These are phyloP conservation scores for Phanerochaete carnosa DNA, from an alignment of 768 basidiomycete genomes.

Conservation along the genomic window DNA sequence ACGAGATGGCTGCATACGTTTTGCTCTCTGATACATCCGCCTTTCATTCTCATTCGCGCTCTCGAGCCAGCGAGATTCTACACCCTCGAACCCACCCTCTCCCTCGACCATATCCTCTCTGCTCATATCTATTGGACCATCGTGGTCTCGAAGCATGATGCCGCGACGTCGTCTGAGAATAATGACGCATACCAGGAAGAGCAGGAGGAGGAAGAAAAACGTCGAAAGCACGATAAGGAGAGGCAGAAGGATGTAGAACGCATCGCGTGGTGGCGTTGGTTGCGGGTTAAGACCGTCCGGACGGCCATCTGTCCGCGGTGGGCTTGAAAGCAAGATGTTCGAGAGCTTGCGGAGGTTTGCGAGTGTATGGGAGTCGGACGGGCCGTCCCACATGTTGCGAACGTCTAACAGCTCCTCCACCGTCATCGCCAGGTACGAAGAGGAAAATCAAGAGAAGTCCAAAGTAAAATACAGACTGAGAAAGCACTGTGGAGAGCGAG, in stretches of 20 bases:
- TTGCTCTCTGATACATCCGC: conserved; percentile 77
- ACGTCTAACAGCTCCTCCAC: conserved; percentile 8
- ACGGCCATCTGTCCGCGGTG: conserved; percentile 10
- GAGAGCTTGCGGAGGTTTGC: neutral
- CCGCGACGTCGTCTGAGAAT: conserved; percentile 75
- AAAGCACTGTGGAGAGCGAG: conserved; percentile 3
- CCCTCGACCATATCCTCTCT: conserved; percentile 86
- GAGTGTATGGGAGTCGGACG: conserved; percentile 11
- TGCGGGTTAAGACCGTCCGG: neutral
- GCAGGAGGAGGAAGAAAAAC: conserved; percentile 86
- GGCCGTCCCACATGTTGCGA: conserved; percentile 13
- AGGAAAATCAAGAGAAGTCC: neutral
- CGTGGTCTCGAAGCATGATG: conserved; percentile 78
- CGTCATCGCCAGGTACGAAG: conserved; percentile 7
- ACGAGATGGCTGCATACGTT: conserved; percentile 53
- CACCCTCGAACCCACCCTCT: conserved; percentile 89
- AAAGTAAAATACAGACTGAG: conserved; percentile 1
- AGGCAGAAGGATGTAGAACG: conserved; percentile 85
- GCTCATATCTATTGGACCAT: conserved; percentile 92
- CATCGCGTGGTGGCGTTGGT: conserved; percentile 42
- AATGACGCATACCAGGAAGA: conserved; percentile 88
- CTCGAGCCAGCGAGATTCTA: conserved; percentile 95
- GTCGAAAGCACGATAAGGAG: conserved; percentile 92
- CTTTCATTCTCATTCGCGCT: conserved; percentile 61
- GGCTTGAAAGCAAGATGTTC: neutral